Evolutionary conservation across 129 eudicot species (phyloP).

Genomic region (Scalesia atractyloides): DNA sequence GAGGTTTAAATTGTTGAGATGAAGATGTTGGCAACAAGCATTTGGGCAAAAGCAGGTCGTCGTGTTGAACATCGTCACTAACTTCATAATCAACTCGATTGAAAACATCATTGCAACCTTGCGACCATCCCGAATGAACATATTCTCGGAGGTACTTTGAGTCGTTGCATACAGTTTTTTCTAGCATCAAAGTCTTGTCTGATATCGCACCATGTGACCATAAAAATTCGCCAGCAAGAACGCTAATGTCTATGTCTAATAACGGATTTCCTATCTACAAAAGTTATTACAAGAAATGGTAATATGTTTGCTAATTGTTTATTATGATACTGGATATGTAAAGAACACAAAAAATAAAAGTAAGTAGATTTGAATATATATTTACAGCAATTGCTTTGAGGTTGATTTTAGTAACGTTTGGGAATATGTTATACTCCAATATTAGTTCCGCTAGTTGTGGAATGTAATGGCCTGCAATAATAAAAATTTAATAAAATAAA

Average conservation of each 20-base stretch:
- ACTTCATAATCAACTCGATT: slow-evolving; percentile 33
- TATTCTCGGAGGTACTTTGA: slow-evolving; percentile 39
- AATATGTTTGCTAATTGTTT: too few species aligned
- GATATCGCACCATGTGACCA: slow-evolving; percentile 54
- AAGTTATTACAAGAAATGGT: not conserved
- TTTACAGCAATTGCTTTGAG: slow-evolving; percentile 45
- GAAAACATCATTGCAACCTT: slow-evolving; percentile 42
- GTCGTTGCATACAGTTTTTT: slow-evolving; percentile 45
- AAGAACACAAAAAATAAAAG: not conserved
- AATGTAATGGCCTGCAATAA: slow-evolving; percentile 44
- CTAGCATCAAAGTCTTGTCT: slow-evolving; percentile 40
- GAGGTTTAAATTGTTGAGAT: slow-evolving; percentile 37
- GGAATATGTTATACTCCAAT: slow-evolving; percentile 36
- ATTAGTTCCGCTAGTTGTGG: slow-evolving; percentile 45
- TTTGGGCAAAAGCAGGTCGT: slow-evolving; percentile 36
- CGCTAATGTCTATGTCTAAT: slow-evolving; percentile 46
- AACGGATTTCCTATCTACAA: slow-evolving; percentile 45
- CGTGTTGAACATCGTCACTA: slow-evolving; percentile 24
- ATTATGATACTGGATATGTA: not conserved
- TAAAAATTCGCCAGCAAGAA: slow-evolving; percentile 34
- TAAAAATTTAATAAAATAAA: not conserved
- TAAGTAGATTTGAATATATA: too few species aligned
- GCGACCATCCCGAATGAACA: slow-evolving; percentile 37
- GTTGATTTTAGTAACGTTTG: slow-evolving; percentile 32
- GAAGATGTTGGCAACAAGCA: slow-evolving; percentile 33